Base-by-base conservation (phyloP, 2,329 filamentous ascomycete genomes). In the Colletotrichum musicola region DNA sequence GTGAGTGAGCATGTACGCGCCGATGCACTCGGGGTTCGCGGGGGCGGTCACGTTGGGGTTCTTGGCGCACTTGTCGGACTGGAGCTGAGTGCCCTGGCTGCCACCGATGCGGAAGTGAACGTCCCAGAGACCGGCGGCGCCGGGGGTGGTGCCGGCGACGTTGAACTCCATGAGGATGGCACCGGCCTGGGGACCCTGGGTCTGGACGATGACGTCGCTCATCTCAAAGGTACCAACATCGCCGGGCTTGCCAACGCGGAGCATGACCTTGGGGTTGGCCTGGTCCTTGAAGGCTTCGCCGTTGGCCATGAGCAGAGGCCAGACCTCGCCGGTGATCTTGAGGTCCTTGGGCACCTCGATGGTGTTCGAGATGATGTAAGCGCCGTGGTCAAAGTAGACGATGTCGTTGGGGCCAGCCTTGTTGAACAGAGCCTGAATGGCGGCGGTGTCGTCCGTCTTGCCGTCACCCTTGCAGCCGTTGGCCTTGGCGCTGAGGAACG, bases 81-180 rank as follows among this genome's bases (percentile, higher is more conserved):
- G 93, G 16, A 98, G 87, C 72, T 93, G 81, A 30, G 95, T 97
- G 69, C 95, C 95, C 4, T 92, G 91, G 62, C 91, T 90, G 50
- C 96, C 96, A 74, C 94, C 95, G 74, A 99, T 89, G 76, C 96
- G 93, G 82, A 96, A 92, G 84, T 99, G 96, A n/a, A 95, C 91
- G 75, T 99, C 96, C 93, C 95, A 99, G 81, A 98, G 90, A 71
- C 90, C 95, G 20, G 90, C 90, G 1, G 89, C 88, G 54, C 93
- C 94, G 66, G 90, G 86, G 63, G 80, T 84, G 73, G 86, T 78
- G 42, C 89, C 91, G 50, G 89, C 89, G 49, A 97, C 84, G 81
- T 98, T 98, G 92, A 94, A 98, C 79, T 98, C 88, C 82, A 98
- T 90, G 77, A 98, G 87, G 75, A 97, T 93, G 18, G 94, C 95